Conservation (phyloP, 352 stramenopile genomes). For the Globisporangium mamillatum region DNA sequence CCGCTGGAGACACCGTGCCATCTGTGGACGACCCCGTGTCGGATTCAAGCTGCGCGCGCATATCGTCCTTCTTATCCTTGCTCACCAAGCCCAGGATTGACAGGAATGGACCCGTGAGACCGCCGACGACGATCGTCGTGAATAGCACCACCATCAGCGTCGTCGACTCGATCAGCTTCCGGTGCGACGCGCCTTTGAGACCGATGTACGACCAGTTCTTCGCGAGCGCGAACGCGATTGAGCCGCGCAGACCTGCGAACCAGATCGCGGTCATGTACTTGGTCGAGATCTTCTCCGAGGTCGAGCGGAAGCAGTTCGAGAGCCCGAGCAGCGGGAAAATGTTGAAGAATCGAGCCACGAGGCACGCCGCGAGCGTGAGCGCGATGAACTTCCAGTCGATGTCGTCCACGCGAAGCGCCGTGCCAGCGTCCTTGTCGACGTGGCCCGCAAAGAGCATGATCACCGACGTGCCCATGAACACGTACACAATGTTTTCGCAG, state of each 20-base stretch:
- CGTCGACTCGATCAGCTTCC: slow-evolving; percentile 83
- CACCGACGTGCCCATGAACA: slow-evolving; percentile 86
- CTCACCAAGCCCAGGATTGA: slow-evolving; percentile 43
- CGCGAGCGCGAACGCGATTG: slow-evolving; percentile 90
- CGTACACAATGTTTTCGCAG: slow-evolving; percentile 81
- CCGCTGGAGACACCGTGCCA: slow-evolving; percentile 24
- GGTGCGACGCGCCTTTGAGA: slow-evolving; percentile 60
- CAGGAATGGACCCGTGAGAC: slow-evolving; percentile 70
- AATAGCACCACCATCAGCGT: slow-evolving; percentile 86
- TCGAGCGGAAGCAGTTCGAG: slow-evolving; percentile 64
- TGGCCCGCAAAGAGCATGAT: slow-evolving; percentile 82
- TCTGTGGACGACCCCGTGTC: slow-evolving; percentile 28
- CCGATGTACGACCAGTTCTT: slow-evolving; percentile 86
- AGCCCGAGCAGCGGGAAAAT: slow-evolving; percentile 73
- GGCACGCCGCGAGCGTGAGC: slow-evolving; percentile 68
- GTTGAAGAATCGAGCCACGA: slow-evolving; percentile 72
- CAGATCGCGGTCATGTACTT: slow-evolving; percentile 88
- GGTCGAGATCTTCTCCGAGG: slow-evolving; percentile 53
- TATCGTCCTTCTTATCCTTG: slow-evolving; percentile 27
- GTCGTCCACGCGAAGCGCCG: slow-evolving; percentile 66
- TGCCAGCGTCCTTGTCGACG: slow-evolving; percentile 49
- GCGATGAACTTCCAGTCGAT: slow-evolving; percentile 81
- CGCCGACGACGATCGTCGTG: slow-evolving; percentile 79
- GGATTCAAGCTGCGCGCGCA: slow-evolving; percentile 29
- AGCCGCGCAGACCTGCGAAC: slow-evolving; percentile 91